Base-by-base conservation (phyloP, 208 protist genomes). In the Crithidia acanthocephali region DNA sequence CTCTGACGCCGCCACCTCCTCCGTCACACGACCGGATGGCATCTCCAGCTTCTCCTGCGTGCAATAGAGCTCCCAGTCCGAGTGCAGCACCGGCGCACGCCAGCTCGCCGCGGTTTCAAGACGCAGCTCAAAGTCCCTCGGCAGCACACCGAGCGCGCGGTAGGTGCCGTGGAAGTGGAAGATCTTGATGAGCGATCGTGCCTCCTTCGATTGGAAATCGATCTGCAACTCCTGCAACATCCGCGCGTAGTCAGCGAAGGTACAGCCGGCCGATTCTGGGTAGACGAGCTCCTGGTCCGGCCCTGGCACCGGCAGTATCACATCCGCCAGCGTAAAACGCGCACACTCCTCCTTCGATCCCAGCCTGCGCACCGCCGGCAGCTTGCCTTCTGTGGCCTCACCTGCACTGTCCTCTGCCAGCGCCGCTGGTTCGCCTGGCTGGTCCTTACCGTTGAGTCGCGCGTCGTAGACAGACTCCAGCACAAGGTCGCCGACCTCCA, bases 81-180 rank as follows among this genome's bases (percentile, higher is more conserved):
- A 95, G 44, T 44, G 68, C 52, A 89, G 63, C 27, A 93, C 82
- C n/a, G 80, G 83, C 11, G 80, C 72, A 18, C 74, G 70, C 80
- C 83, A 86, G 40, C 62, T 65, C 0, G 63, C 56, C 8, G 86
- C 81, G 20, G 55, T 56, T 15, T 61, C 37, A 11, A 81, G 27
- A 16, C 37, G 58, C 35, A 95, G 67, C 3, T 60, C 50, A 22
- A 95, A 68, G 20, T 81, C 60, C 28, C 56, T 66, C 20, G 89
- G 93, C 18, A 28, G 45, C 6, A 97, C 79, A 15, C 78, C 68
- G 28, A 97, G 69, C 5, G 76, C 70, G 18, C 93, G 88, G 68
- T 97, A 97, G n/a, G 90, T 81, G 47, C 93, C 93, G 75, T 97
- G 84, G 67, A 87, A 95, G 72, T 97, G 93, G 76, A 92, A 97